phyloP scores from a whole-genome alignment of 495 filamentous ascomycete genomes.

The Aspergillus carlsbadensis region DNA sequence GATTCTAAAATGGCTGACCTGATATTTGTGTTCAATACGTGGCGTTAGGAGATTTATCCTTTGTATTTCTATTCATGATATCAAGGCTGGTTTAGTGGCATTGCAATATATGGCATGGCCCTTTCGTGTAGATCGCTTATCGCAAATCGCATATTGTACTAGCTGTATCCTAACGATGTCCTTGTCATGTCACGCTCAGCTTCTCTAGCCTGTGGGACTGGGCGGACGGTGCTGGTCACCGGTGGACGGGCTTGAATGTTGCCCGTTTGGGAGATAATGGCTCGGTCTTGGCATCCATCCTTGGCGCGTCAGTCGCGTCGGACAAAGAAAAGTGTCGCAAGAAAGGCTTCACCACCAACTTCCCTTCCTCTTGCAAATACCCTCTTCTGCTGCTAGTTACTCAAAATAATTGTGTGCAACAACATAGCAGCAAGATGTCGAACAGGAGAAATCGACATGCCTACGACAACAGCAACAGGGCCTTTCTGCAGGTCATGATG shows the following conservation, averaged over 20 bases:
- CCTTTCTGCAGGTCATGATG: constrained; percentile 92
- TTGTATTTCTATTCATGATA: constrained; percentile 24
- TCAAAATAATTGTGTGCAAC: neutral
- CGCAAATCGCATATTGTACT: too few relatives aligned
- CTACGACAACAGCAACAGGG: constrained; percentile 73
- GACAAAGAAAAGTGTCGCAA: constrained; percentile 1
- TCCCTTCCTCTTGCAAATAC: neutral
- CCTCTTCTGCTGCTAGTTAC: neutral
- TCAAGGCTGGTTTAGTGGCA: constrained; percentile 19
- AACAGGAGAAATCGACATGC: constrained; percentile 4
- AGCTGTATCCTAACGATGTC: too few relatives aligned
- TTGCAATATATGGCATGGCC: neutral
- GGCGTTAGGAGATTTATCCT: constrained; percentile 31
- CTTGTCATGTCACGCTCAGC: too few relatives aligned
- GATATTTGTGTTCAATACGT: constrained; percentile 15
- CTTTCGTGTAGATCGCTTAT: neutral
- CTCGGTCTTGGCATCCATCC: constrained; percentile 11
- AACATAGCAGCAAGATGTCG: neutral
- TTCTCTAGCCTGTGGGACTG: too few relatives aligned
- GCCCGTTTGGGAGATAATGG: neutral
- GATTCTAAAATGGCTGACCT: constrained; percentile 47
- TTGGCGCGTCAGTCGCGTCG: constrained; percentile 16
- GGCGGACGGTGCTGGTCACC: too few relatives aligned
- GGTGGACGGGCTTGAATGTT: neutral
- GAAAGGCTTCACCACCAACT: neutral